Evolutionary conservation across 768 basidiomycete genomes (phyloP).

Genomic region (Naganishia vaughanmartiniae): DNA sequence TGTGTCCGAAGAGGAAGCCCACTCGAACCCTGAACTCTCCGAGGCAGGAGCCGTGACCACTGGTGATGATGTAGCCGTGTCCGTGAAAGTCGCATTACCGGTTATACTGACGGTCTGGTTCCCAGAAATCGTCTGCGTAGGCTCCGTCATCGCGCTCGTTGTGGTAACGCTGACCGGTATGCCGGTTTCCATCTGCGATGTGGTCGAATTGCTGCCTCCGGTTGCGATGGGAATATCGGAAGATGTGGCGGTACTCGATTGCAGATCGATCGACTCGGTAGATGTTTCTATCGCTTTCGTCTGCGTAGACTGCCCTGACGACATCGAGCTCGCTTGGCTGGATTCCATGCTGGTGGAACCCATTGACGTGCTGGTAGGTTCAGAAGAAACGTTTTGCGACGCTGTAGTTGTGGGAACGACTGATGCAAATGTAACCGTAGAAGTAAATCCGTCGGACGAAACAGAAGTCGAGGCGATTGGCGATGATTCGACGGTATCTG

Average conservation of each 20-base stretch:
- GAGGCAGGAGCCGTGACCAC: background rate
- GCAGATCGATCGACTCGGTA: background rate
- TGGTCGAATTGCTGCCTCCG: background rate
- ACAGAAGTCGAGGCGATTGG: background rate
- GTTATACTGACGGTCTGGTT: background rate
- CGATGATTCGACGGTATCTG: background rate
- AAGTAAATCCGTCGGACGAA: background rate
- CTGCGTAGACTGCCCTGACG: background rate
- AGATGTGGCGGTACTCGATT: background rate
- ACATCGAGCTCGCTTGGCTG: background rate
- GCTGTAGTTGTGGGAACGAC: background rate
- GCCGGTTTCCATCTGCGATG: background rate
- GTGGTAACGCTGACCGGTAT: background rate
- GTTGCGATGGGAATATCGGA: background rate
- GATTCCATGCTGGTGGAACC: background rate
- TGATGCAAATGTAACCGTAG: background rate
- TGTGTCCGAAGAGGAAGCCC: slow-evolving; percentile 6
- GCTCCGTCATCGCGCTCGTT: background rate
- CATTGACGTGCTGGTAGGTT: background rate
- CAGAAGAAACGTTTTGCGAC: background rate
- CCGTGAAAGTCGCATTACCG: slow-evolving; percentile 1
- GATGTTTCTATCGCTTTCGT: background rate
- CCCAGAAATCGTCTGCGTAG: background rate
- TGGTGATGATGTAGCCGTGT: background rate
- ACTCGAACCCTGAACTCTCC: slow-evolving; percentile 12